Evolutionary conservation across 805 yeast genomes (phyloP).

Genomic region (Lipomyces oligophaga): DNA sequence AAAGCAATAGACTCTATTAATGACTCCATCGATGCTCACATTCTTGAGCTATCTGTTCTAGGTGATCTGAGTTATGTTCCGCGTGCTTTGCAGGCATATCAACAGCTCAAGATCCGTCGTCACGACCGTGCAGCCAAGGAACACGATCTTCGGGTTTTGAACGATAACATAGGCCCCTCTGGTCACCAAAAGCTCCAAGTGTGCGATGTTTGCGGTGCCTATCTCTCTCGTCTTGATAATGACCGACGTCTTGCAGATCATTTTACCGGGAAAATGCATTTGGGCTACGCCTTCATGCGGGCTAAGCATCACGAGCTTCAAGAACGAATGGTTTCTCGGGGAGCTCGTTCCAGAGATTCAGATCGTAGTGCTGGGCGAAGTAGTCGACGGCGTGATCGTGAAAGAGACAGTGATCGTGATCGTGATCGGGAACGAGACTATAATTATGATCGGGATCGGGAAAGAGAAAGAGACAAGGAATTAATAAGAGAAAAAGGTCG

Average conservation of each 20-base stretch:
- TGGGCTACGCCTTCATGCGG: conserved; percentile 77
- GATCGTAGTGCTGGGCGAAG: conserved; percentile 1
- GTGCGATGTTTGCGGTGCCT: conserved; percentile 87
- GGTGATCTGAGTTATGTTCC: conserved; percentile 29
- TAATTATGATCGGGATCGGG: too few relatives aligned
- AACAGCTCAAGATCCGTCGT: conserved; percentile 14
- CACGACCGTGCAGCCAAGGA: conserved; percentile 52
- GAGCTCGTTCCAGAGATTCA: conserved; percentile 1
- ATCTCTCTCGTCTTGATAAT: conserved; percentile 75
- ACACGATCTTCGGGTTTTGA: conserved; percentile 53
- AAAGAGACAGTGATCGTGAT: too few relatives aligned
- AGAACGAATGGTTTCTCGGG: conserved; percentile 8
- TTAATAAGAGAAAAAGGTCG: too few relatives aligned
- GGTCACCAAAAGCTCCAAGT: conserved; percentile 89
- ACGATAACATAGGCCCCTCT: conserved; percentile 74
- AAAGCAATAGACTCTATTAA: conserved; percentile 27
- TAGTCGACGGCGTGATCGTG: too few relatives aligned
- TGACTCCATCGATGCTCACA: conserved; percentile 22
- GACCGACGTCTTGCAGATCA: conserved; percentile 88
- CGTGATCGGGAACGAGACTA: too few relatives aligned
- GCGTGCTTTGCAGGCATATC: conserved; percentile 39
- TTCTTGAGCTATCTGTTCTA: conserved; percentile 24
- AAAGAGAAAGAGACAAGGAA: too few relatives aligned
- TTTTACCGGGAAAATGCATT: conserved; percentile 76
- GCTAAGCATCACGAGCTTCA: conserved; percentile 25